phyloP scores from a whole-genome alignment of 2,329 filamentous ascomycete genomes.

The Sclerotinia glacialis region DNA sequence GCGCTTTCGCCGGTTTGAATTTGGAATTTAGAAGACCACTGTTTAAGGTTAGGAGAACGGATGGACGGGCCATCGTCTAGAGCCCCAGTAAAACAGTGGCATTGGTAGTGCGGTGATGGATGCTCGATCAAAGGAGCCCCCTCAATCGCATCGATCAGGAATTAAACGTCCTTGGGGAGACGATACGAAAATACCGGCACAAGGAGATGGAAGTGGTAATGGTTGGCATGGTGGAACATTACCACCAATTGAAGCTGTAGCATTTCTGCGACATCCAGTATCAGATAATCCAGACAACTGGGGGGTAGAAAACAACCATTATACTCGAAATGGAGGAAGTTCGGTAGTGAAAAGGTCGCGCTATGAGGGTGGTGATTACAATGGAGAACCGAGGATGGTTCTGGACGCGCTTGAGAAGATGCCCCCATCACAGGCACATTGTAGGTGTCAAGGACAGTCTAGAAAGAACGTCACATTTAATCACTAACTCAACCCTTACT shows the following conservation, averaged over 20 bases:
- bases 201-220: slow-evolving; percentile 23
- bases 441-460: slow-evolving; percentile 26
- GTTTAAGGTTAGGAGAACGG: slow-evolving; percentile 38
- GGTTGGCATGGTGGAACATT: slow-evolving; percentile 30
- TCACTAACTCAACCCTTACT: slow-evolving; percentile 24
- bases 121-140: slow-evolving; percentile 34
- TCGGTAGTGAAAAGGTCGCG: slow-evolving; percentile 29
- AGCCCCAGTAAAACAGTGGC: slow-evolving; percentile 32
- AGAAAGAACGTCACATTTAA: slow-evolving; percentile 10
- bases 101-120: slow-evolving; percentile 36
- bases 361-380: slow-evolving; percentile 32
- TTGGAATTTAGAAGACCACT: neutral
- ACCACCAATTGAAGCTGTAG: slow-evolving; percentile 33
- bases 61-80: slow-evolving; percentile 32
- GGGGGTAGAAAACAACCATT: slow-evolving; percentile 22
- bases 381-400: slow-evolving; percentile 24
- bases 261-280: slow-evolving; percentile 26
- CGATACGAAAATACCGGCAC: slow-evolving; percentile 20
- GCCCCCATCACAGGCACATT: slow-evolving; percentile 23
- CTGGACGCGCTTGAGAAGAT: slow-evolving; percentile 26
- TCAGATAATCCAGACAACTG: slow-evolving; percentile 21
- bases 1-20: neutral
- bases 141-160: slow-evolving; percentile 33
- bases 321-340: slow-evolving; percentile 27
- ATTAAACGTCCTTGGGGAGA: slow-evolving; percentile 38